These are phyloP conservation scores for Diaporthe citriasiana DNA, from an alignment of 2,329 filamentous ascomycete genomes.

Conservation along the genomic window DNA sequence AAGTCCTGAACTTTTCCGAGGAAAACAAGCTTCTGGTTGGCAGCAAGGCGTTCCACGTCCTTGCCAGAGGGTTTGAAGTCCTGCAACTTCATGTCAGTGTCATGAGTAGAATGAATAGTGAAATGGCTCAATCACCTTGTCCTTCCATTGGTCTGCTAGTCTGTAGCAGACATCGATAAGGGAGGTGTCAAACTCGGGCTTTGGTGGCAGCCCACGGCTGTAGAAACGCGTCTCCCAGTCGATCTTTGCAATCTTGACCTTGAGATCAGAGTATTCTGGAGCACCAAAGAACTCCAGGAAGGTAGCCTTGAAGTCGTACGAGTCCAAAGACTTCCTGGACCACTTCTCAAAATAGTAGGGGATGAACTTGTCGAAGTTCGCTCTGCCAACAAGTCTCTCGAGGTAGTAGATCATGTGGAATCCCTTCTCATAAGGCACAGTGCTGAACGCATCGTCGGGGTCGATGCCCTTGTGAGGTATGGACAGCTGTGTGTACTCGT, in stretches of 20 bases:
- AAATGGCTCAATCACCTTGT: conserved; percentile 60
- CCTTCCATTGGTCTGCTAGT: conserved; percentile 86
- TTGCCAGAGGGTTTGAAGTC: conserved; percentile 73
- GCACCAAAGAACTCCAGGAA: conserved; percentile 86
- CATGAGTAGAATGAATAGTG: conserved; percentile 37
- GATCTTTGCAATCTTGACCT: conserved; percentile 77
- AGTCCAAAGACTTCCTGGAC: conserved; percentile 89
- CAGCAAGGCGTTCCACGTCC: conserved; percentile 82
- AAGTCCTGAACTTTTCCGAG: conserved; percentile 83
- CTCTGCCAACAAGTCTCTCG: conserved; percentile 85
- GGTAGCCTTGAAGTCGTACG: conserved; percentile 92
- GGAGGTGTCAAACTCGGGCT: conserved; percentile 90
- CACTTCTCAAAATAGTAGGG: conserved; percentile 93
- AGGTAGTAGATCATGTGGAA: conserved; percentile 95
- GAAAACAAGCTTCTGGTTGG: conserved; percentile 93
- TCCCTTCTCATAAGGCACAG: conserved; percentile 94
- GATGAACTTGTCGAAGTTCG: conserved; percentile 96
- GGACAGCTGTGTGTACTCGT: conserved; percentile 94
- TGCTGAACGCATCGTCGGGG: conserved; percentile 95
- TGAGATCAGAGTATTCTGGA: conserved; percentile 72
- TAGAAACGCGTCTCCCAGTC: conserved; percentile 96
- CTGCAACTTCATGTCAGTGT: conserved; percentile 47
- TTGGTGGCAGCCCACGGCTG: conserved; percentile 87
- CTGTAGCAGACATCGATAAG: conserved; percentile 88
- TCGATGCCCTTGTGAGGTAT: conserved; percentile 90